Evolutionary conservation across 129 eudicot genomes (phyloP), one percentile per base, ranked within the genome.

Genomic region (Heracleum sosnowskyi): DNA sequence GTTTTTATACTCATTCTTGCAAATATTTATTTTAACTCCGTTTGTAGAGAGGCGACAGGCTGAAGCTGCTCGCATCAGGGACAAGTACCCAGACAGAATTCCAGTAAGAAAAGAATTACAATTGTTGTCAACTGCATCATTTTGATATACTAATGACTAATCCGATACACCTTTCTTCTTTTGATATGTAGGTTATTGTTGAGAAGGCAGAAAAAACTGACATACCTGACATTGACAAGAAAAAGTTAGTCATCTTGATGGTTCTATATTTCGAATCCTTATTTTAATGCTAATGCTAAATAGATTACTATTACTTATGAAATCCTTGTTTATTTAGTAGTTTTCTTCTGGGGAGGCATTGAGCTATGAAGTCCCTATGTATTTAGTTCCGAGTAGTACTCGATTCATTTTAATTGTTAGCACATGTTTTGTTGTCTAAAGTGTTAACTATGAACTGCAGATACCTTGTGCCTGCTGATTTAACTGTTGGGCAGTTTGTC

Each of bases 41-140:
- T 7, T 39, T 79, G 35, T 88, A 94, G 97, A 94, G 83, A 90
- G 96, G 86, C 89, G 98, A 64, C 97, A 91, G 83, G 97, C 97
- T 51, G 97, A 94, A 90, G 96, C 97, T 91, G 91, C 93, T 75
- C 96, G 98, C 24, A 94, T 94, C 84, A 90, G 98, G 89, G 98
- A 94, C 84, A 94, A 94, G 83, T 94, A 94, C 64, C 96, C 98
- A 0, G 97, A 94, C 84, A 81, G 97, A 84, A 94, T 91, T 41
- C 98, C 98, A 84, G 98, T 94, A 94, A 31, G 57, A 42, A 57
- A 63, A 26, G 20, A 47, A 71, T 60, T 20, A 20, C 31, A 57
- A 11, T 64, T 24, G 5, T 39, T 68, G 20, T 83, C 62, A 73
- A 78, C 34, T 42, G 34, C 6, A 60, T 71, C 41, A 10, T 31